A percentile compares a stretch with the other conserved stretches of the same genome.
phyloP scores from a whole-genome alignment of 805 yeast species.

The Ogataea nonfermentans region DNA sequence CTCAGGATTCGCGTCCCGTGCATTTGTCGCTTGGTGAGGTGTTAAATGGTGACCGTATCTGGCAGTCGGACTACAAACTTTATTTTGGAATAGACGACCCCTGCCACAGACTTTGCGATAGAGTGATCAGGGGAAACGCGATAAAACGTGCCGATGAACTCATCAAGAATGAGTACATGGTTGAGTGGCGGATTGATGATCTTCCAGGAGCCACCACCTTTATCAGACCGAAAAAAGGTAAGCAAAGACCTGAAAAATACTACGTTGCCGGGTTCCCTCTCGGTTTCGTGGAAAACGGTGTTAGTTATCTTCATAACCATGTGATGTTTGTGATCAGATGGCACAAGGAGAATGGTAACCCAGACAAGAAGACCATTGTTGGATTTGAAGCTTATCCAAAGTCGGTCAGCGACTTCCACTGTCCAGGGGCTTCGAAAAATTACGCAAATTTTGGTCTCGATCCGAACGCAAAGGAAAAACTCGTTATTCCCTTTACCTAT shows the following conservation, averaged over 20 bases:
- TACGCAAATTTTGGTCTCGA: conserved; percentile 56
- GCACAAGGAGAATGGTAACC: conserved; percentile 46
- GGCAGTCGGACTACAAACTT: conserved; percentile 71
- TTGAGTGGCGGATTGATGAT: conserved; percentile 81
- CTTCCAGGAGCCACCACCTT: conserved; percentile 88
- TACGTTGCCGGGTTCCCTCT: conserved; percentile 86
- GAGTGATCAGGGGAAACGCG: conserved; percentile 41
- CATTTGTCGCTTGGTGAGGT: conserved; percentile 75
- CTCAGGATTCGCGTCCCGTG: conserved; percentile 50
- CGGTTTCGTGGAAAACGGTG: conserved; percentile 64
- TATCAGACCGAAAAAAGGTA: conserved; percentile 51
- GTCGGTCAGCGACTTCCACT: conserved; percentile 62
- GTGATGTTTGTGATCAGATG: conserved; percentile 77
- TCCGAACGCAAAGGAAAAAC: conserved; percentile 38
- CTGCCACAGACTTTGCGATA: conserved; percentile 68
- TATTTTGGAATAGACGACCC: conserved; percentile 60
- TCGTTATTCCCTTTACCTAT: conserved; percentile 71
- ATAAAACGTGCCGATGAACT: conserved; percentile 58
- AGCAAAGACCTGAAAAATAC: conserved; percentile 49
- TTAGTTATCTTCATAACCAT: conserved; percentile 71
- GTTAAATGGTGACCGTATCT: conserved; percentile 74
- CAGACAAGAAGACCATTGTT: conserved; percentile 56
- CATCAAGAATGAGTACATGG: conserved; percentile 68
- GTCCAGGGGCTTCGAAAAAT: conserved; percentile 72
- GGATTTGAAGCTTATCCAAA: conserved; percentile 90